Evolutionary conservation across 345 rosid genomes (phyloP).

Genomic region (Sisymbrium altissimum): DNA sequence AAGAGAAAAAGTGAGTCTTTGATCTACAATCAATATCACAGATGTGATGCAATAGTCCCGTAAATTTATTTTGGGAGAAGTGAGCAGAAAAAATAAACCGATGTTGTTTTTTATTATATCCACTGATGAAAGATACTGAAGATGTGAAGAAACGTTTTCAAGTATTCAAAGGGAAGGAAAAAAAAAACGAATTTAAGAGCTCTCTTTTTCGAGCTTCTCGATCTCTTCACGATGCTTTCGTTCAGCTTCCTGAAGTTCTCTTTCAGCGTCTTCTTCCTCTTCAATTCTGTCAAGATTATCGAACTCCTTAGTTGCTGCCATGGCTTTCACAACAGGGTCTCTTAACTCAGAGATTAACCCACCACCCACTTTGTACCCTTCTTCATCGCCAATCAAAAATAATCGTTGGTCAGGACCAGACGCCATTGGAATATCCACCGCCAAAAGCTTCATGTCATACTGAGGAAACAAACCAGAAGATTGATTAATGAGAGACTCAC

Average conservation of each 20-base stretch:
- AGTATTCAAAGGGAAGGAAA: not conserved
- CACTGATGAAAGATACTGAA: not conserved
- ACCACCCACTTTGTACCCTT: constrained; percentile 80
- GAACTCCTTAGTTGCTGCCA: constrained; percentile 88
- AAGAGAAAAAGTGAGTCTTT: not conserved
- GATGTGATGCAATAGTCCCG: not conserved
- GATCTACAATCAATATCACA: not conserved
- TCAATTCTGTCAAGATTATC: constrained; percentile 61
- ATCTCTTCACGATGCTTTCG: constrained; percentile 30
- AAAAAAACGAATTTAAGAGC: not conserved
- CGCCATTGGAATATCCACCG: constrained; percentile 84
- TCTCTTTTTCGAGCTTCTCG: constrained; percentile 21
- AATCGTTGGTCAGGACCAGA: constrained; percentile 84
- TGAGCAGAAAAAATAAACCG: not conserved
- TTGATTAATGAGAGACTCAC: not conserved
- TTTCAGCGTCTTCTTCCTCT: constrained; percentile 43
- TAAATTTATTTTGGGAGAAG: constrained; percentile 13
- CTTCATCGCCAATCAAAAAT: constrained; percentile 75
- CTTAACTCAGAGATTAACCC: constrained; percentile 80
- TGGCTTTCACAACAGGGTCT: constrained; percentile 88
- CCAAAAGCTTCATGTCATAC: constrained; percentile 81
- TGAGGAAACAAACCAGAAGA: constrained; percentile 40
- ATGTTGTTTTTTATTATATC: constrained; percentile 9
- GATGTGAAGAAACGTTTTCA: constrained; percentile 4
- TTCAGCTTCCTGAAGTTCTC: constrained; percentile 53